phyloP scores from a whole-genome alignment of 768 basidiomycete genomes.

The Mycena alexandri region DNA sequence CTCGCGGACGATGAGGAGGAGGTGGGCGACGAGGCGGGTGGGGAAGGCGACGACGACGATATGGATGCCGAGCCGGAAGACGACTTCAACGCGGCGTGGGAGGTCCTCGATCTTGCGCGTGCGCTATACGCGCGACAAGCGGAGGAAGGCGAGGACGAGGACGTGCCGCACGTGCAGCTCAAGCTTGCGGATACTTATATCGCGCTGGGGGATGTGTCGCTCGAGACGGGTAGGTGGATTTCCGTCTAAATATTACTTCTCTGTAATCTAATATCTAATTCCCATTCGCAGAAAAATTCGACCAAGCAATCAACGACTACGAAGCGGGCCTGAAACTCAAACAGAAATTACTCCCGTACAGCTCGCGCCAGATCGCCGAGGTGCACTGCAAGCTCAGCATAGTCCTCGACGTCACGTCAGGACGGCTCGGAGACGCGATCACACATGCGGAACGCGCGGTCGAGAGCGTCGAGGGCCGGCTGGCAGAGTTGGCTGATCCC shows the following conservation, averaged over 20 bases:
- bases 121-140: slow-evolving; percentile 83
- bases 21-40: slow-evolving; percentile 54
- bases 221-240: slow-evolving; percentile 87
- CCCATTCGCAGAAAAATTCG: slow-evolving; percentile 84
- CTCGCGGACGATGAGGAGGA: slow-evolving; percentile 57
- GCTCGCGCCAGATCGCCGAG: slow-evolving; percentile 94
- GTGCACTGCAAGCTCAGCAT: slow-evolving; percentile 96
- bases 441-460: slow-evolving; percentile 84
- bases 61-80: slow-evolving; percentile 91
- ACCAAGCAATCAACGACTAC: slow-evolving; percentile 93
- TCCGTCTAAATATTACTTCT: not conserved
- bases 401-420: slow-evolving; percentile 91
- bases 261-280: slow-evolving; percentile 2
- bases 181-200: slow-evolving; percentile 94
- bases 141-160: slow-evolving; percentile 66
- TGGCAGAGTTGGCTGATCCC: slow-evolving; percentile 65
- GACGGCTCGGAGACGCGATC: slow-evolving; percentile 86
- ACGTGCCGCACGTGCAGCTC: slow-evolving; percentile 73
- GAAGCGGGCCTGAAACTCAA: slow-evolving; percentile 83
- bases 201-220: slow-evolving; percentile 93
- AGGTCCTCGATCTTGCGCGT: slow-evolving; percentile 94
- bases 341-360: slow-evolving; percentile 77
- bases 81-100: slow-evolving; percentile 98
- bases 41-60: slow-evolving; percentile 67
- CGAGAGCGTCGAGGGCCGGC: slow-evolving; percentile 79